phyloP scores from a whole-genome alignment of 163 green algal genomes.

The Picocystis sp. region DNA sequence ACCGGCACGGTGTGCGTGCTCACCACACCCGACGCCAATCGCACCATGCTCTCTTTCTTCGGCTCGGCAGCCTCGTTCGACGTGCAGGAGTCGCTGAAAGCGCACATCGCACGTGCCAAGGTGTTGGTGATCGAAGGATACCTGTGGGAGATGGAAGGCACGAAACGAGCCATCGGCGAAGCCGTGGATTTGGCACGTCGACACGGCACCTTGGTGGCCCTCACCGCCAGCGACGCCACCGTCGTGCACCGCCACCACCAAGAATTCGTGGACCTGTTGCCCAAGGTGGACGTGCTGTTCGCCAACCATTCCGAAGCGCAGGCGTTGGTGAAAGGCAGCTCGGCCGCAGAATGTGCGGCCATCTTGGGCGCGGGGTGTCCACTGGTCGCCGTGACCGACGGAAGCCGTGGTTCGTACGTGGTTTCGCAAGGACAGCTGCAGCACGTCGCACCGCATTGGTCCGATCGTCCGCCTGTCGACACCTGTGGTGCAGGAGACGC shows the following conservation, averaged over 20 bases:
- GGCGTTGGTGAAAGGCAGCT: conserved; percentile 28
- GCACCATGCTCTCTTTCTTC: conserved; percentile 75
- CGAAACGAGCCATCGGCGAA: conserved; percentile 22
- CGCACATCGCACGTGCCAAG: conserved; percentile 11
- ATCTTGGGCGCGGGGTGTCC: conserved; percentile 28
- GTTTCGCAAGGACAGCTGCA: conserved; percentile 39
- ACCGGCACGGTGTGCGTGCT: conserved; percentile 83
- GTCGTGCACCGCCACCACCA: conserved; percentile 48
- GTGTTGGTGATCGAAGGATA: conserved; percentile 46
- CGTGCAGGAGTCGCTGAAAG: conserved; percentile 12
- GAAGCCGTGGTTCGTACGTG: conserved; percentile 43
- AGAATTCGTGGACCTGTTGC: conserved; percentile 30
- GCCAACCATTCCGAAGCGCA: conserved; percentile 45
- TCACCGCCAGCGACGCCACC: conserved; percentile 68
- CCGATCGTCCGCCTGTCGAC: conserved; percentile 45
- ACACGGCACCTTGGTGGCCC: conserved; percentile 42
- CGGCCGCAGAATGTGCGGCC: conserved; percentile 27
- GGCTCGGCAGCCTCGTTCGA: conserved; percentile 19
- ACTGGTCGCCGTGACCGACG: conserved; percentile 67
- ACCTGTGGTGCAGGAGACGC: conserved; percentile 82
- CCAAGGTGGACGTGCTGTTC: conserved; percentile 41
- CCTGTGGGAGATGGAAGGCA: conserved; percentile 63
- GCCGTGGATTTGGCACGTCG: conserved; percentile 30
- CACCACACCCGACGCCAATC: conserved; percentile 73
- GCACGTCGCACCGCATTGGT: conserved; percentile 46